phyloP scores from a whole-genome alignment of 202 grass and related monocot genomes.

The Setaria italica region DNA sequence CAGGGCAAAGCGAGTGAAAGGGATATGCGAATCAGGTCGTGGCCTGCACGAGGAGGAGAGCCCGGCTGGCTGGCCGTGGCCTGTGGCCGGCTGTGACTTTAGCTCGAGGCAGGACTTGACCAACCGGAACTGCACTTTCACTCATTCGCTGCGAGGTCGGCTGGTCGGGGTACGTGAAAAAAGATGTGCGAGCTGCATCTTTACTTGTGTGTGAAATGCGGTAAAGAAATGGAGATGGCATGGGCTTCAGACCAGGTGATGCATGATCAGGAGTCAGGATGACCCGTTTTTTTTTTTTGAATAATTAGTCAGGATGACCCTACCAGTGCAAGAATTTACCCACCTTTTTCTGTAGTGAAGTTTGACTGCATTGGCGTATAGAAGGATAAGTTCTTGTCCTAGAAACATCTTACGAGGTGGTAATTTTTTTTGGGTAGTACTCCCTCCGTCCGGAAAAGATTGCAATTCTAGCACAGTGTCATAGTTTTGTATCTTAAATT shows the following conservation, averaged over 20 bases:
- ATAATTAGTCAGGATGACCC: neutral
- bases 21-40: conserved; percentile 51
- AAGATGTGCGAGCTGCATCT: neutral
- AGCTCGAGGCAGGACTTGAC: conserved; percentile 41
- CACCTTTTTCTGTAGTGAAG: neutral
- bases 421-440: neutral
- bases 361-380: conserved; percentile 40
- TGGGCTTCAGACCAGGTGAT: neutral
- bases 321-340: neutral
- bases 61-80: neutral
- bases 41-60: conserved; percentile 54
- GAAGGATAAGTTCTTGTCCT: neutral
- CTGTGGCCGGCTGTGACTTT: neutral
- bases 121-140: conserved; percentile 6
- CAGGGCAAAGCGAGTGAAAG: conserved; percentile 48
- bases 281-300: neutral
- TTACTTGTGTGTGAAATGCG: conserved; percentile 21
- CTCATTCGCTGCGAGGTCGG: neutral
- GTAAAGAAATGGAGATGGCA: conserved; percentile 20
- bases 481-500: too few relatives aligned
- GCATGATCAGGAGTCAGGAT: neutral
- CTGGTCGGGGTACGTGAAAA: conserved; percentile 33
- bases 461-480: too few relatives aligned
- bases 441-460: too few relatives aligned
- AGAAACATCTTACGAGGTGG: conserved; percentile 2